Conservation (phyloP, 495 filamentous ascomycete species). For the Penicillium paradoxum region DNA sequence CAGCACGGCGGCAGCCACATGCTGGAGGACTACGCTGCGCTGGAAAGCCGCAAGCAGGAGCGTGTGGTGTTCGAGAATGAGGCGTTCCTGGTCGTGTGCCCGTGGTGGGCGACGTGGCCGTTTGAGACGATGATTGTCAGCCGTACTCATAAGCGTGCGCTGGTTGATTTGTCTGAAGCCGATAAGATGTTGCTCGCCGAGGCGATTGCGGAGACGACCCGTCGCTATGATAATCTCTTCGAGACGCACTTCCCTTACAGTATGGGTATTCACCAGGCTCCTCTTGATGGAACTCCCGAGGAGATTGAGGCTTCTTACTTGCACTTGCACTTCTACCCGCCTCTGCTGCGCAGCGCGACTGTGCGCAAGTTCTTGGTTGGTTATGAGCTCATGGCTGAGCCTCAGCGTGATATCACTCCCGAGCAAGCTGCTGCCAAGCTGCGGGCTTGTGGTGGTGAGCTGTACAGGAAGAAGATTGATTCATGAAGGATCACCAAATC, state of each 20-base stretch:
- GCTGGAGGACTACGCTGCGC: conserved; percentile 77
- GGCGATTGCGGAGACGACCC: conserved; percentile 76
- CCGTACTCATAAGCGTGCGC: conserved; percentile 69
- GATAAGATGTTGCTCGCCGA: conserved; percentile 73
- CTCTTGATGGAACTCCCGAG: conserved; percentile 75
- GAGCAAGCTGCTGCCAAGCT: conserved; percentile 86
- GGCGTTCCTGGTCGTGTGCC: conserved; percentile 77
- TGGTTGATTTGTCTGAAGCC: conserved; percentile 69
- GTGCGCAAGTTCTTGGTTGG: conserved; percentile 95
- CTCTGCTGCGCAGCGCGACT: conserved; percentile 83
- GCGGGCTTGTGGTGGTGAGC: conserved; percentile 66
- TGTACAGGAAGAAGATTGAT: conserved; percentile 71
- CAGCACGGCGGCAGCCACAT: conserved; percentile 69
- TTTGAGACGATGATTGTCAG: conserved; percentile 92
- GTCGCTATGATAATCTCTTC: conserved; percentile 94
- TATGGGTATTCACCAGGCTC: conserved; percentile 90
- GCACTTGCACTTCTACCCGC: conserved; percentile 97
- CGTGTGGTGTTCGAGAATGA: conserved; percentile 83
- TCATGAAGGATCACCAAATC: too few species aligned
- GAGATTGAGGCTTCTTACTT: conserved; percentile 84
- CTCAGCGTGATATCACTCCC: conserved; percentile 94
- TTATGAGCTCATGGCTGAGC: conserved; percentile 86
- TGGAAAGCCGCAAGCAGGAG: conserved; percentile 78
- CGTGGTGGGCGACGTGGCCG: conserved; percentile 97
- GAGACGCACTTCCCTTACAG: conserved; percentile 96